These are phyloP conservation scores for Xylaria sp. DNA, from an alignment of 2,329 filamentous ascomycete species.

Conservation along the genomic window DNA sequence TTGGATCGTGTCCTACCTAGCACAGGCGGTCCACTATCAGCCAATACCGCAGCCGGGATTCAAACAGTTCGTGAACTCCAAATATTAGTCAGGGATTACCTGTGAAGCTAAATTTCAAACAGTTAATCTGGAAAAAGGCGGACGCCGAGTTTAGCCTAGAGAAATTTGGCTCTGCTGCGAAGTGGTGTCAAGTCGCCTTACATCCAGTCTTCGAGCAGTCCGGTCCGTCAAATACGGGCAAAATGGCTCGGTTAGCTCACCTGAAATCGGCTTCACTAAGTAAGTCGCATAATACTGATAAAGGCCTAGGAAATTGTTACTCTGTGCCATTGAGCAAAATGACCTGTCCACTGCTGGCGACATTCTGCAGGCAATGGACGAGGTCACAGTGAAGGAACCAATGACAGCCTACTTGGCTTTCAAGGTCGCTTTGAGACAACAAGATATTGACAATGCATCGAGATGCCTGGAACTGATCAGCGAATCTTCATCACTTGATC, in stretches of 20 bases:
- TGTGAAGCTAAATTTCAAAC: slow-evolving; percentile 28
- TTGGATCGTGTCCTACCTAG: slow-evolving; percentile 55
- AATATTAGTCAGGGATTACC: background rate
- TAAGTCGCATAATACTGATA: slow-evolving; percentile 28
- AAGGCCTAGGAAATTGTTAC: slow-evolving; percentile 72
- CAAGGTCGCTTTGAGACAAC: slow-evolving; percentile 72
- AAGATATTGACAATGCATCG: slow-evolving; percentile 67
- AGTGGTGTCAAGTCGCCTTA: slow-evolving; percentile 78
- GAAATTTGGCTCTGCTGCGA: slow-evolving; percentile 65
- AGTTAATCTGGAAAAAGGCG: slow-evolving; percentile 87
- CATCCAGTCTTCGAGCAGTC: slow-evolving; percentile 74
- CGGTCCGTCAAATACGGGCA: slow-evolving; percentile 73
- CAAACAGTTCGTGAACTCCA: slow-evolving; percentile 66
- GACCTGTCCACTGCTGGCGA: slow-evolving; percentile 65
- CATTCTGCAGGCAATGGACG: slow-evolving; percentile 69
- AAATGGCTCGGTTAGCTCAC: slow-evolving; percentile 69
- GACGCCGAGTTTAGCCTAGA: slow-evolving; percentile 67
- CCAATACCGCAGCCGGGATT: slow-evolving; percentile 72
- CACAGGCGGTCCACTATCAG: slow-evolving; percentile 61
- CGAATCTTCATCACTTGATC: slow-evolving; percentile 62
- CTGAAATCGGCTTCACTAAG: slow-evolving; percentile 5
- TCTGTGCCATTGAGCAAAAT: slow-evolving; percentile 72
- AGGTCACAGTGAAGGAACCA: slow-evolving; percentile 66
- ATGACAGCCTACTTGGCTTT: slow-evolving; percentile 80
- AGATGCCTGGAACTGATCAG: slow-evolving; percentile 72